A percentile compares a stretch with the other conserved stretches of the same genome.
phyloP scores from a whole-genome alignment of 2,329 filamentous ascomycete species.

The Neofusicoccum umdonicola region DNA sequence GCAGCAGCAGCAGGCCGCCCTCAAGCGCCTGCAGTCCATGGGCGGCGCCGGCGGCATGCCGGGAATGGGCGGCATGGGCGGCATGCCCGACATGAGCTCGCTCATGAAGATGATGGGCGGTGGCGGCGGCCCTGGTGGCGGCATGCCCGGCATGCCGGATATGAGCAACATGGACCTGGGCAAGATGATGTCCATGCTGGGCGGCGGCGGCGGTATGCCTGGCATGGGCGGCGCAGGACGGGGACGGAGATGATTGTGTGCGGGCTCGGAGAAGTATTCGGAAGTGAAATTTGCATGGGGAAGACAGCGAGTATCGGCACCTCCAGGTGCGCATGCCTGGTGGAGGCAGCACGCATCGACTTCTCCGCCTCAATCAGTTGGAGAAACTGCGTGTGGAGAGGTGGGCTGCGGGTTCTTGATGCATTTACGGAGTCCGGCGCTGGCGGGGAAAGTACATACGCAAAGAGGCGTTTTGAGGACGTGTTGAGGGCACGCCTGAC shows the following conservation, averaged over 20 bases:
- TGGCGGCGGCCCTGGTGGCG: conserved; percentile 55
- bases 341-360: no score
- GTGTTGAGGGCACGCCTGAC: not conserved
- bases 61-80: conserved; percentile 47
- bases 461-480: not conserved
- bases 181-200: conserved; percentile 39
- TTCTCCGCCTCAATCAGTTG: not conserved
- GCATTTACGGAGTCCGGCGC: not conserved
- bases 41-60: conserved; percentile 65
- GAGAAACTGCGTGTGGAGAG: not conserved
- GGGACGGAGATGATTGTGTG: conserved; percentile 9
- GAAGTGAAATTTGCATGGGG: no score
- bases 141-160: conserved; percentile 55
- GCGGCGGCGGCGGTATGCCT: conserved; percentile 20
- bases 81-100: conserved; percentile 78
- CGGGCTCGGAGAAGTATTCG: not conserved
- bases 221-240: conserved; percentile 2
- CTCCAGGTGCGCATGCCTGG: no score
- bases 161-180: conserved; percentile 42
- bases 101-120: conserved; percentile 90
- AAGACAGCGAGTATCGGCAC: no score
- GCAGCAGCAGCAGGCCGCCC: conserved; percentile 94
- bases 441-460: not conserved
- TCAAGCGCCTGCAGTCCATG: conserved; percentile 92
- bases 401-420: not conserved